Base-by-base conservation (phyloP, 805 yeast genomes). In the Torulaspora maleeae region DNA sequence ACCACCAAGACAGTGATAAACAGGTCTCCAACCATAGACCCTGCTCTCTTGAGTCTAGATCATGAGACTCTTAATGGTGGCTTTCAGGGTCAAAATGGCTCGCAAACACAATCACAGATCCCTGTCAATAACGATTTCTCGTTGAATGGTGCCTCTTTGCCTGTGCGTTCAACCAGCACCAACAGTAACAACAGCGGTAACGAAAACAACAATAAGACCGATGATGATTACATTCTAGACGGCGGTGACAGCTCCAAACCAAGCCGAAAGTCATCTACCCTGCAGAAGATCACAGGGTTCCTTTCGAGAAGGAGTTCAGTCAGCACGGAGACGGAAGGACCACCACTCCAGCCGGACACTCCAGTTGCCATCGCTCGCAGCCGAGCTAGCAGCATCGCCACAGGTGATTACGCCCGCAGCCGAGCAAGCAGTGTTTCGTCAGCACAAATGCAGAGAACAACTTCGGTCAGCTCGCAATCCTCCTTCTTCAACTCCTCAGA, bases 1-100 rank as follows among this genome's bases (percentile, higher is more conserved):
- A 22, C 20, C n/a, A 50, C 58, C 1, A 59, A 60, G 25, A 44
- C 44, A 3, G 57, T 67, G 22, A 55, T 68, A 9, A 59, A 61
- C 41, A 45, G 64, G 10, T 56, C 67, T 1, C 69, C 73, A 17
- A 35, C 44, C 1, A 61, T 67, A 13, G 56, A 22, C 25, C 7
- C 25, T 22, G 25, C 25, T 8, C 25, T 22, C 10, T 8, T 22
- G 25, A 22, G 10, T 8, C 25, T 22, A 2, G 25, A 22, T 6
- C 10, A 2, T 22, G 20, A 19, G 20, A 22, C 10, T 8, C 25
- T 2, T 22, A 22, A 22, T 22, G 25, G 25, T 27, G 27, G 19
- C 22, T 9, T 24, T 7, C 37, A 33, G 19, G 16, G 28, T 11
- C 32, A 33, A 10, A 6, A 13, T 16, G 28, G 16, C 6, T 20